These are phyloP conservation scores for Fusarium irregulare DNA, from an alignment of 2,329 filamentous ascomycete species.

Conservation along the genomic window DNA sequence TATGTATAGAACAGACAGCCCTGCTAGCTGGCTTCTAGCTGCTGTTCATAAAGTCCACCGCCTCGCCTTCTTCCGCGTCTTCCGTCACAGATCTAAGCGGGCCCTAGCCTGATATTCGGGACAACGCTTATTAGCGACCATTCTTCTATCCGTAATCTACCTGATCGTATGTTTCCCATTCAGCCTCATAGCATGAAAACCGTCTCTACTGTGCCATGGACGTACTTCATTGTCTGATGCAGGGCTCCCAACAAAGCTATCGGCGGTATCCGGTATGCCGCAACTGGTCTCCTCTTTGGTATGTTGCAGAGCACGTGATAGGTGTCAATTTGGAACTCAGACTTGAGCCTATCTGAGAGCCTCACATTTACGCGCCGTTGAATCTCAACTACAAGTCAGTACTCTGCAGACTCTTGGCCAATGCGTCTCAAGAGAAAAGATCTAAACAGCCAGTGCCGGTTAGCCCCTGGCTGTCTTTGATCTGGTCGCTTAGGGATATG, in stretches of 20 bases:
- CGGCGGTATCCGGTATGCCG: slow-evolving; percentile 18
- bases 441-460: slow-evolving; percentile 8
- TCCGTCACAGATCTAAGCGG: slow-evolving; percentile 38
- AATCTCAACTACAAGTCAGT: background rate
- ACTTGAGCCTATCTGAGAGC: background rate
- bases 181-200: slow-evolving; percentile 20
- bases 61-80: slow-evolving; percentile 34
- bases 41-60: slow-evolving; percentile 19
- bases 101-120: slow-evolving; percentile 31
- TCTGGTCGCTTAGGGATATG: slow-evolving; percentile 14
- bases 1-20: slow-evolving; percentile 21
- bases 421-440: background rate
- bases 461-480: slow-evolving; percentile 8
- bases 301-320: background rate
- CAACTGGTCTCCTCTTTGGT: background rate
- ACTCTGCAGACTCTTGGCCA: background rate
- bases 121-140: slow-evolving; percentile 14
- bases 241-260: slow-evolving; percentile 21
- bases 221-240: slow-evolving; percentile 15
- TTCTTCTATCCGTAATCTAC: slow-evolving; percentile 2
- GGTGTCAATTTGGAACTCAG: background rate
- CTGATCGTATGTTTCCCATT: slow-evolving; percentile 41
- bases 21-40: slow-evolving; percentile 9
- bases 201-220: background rate
- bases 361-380: background rate